Percentiles rank a stretch among this genome's conserved stretches.
These are phyloP conservation scores for Geosiphon pyriformis DNA, from an alignment of 192 early-diverging fungal genomes.

Conservation along the genomic window DNA sequence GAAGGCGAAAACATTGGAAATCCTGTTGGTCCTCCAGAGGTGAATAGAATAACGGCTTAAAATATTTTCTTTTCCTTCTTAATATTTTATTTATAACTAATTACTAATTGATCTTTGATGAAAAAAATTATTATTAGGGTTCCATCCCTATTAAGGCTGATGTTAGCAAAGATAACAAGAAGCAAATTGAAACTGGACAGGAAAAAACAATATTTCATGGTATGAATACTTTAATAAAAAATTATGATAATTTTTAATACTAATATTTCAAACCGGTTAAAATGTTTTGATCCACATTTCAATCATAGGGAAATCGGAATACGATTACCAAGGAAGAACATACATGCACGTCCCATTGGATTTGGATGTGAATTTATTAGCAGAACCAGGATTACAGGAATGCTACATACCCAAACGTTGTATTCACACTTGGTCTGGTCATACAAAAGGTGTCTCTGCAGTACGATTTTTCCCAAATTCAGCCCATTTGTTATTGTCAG, in stretches of 20 bases:
- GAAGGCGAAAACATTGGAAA: slow-evolving; percentile 72
- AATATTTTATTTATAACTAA: background rate
- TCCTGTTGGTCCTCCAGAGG: slow-evolving; percentile 49
- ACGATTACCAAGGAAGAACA: slow-evolving; percentile 90
- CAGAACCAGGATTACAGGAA: slow-evolving; percentile 66
- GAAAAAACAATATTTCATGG: slow-evolving; percentile 90
- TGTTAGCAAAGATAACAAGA: slow-evolving; percentile 23
- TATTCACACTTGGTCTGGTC: slow-evolving; percentile 90
- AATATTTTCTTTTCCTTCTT: slow-evolving; percentile 28
- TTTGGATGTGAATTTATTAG: slow-evolving; percentile 67
- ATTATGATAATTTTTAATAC: too few species aligned
- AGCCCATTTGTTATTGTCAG: slow-evolving; percentile 85
- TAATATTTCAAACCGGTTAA: too few species aligned
- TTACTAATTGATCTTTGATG: background rate
- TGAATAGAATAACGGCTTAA: slow-evolving; percentile 44
- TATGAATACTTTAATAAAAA: background rate
- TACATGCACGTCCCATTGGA: slow-evolving; percentile 96
- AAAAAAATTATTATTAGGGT: slow-evolving; percentile 11
- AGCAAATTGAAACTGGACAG: slow-evolving; percentile 40
- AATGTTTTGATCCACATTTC: background rate
- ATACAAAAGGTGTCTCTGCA: slow-evolving; percentile 84
- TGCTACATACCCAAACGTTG: slow-evolving; percentile 84
- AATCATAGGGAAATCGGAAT: slow-evolving; percentile 50
- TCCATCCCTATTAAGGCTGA: slow-evolving; percentile 34
- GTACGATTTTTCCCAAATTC: slow-evolving; percentile 87